Evolutionary conservation across 768 basidiomycete species (phyloP).

Genomic region (Mycena crocata): DNA sequence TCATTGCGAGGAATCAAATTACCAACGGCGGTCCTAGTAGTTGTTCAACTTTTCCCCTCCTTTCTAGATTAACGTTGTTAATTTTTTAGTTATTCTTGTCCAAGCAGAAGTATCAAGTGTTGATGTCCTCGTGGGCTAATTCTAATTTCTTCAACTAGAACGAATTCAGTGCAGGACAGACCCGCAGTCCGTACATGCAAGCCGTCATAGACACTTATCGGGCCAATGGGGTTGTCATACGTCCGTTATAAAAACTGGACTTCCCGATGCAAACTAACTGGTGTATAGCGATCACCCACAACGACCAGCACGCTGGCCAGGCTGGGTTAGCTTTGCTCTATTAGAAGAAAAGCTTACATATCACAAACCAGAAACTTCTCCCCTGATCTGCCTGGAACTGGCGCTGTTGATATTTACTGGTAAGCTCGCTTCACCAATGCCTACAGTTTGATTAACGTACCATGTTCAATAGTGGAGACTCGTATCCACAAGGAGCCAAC

Average conservation of each 20-base stretch:
- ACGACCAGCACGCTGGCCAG: conserved; percentile 61
- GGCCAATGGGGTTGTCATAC: conserved; percentile 59
- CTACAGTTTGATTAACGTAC: background rate
- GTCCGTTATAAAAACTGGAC: conserved; percentile 43
- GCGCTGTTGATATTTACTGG: conserved; percentile 64
- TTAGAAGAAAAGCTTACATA: background rate
- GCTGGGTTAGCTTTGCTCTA: conserved; percentile 42
- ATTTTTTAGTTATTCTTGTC: conserved; percentile 54
- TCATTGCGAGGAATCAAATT: conserved; percentile 67
- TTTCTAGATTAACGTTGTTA: background rate
- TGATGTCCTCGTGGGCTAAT: background rate
- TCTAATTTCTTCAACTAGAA: conserved; percentile 41
- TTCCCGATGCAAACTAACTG: background rate
- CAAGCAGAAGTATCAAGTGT: conserved; percentile 54
- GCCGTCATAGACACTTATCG: conserved; percentile 58
- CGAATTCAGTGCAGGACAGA: conserved; percentile 59
- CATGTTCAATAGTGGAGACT: conserved; percentile 54
- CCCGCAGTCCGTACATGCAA: conserved; percentile 62
- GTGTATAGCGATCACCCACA: conserved; percentile 56
- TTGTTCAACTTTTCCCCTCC: conserved; percentile 13
- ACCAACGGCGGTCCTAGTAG: conserved; percentile 69
- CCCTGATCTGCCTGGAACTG: conserved; percentile 56
- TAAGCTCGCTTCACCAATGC: conserved; percentile 14
- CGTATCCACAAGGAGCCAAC: conserved; percentile 61
- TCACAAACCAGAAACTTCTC: conserved; percentile 53